Percentiles rank a stretch among this genome's conserved stretches.
Conservation (phyloP, 208 protist species). For the Leishmania aethiopica region DNA sequence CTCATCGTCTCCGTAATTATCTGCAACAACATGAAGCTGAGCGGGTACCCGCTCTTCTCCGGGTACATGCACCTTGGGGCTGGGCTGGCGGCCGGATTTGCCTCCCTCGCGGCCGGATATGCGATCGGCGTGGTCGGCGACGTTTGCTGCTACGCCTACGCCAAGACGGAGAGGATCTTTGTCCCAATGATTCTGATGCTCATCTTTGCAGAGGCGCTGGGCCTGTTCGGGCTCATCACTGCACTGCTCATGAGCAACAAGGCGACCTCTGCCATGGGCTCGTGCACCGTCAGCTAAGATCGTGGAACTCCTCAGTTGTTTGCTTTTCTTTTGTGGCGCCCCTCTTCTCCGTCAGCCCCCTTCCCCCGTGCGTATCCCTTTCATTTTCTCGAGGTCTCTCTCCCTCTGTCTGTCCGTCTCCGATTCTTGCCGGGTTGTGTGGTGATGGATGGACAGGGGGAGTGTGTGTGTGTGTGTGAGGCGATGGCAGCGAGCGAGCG, state of each 20-base stretch:
- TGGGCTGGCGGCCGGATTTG: slow-evolving; percentile 95
- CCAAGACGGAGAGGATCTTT: slow-evolving; percentile 97
- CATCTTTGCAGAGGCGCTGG: slow-evolving; percentile 99
- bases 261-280: slow-evolving; percentile 50
- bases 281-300: slow-evolving; percentile 33
- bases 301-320: no score
- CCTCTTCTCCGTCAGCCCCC: background rate
- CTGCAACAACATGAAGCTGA: slow-evolving; percentile 84
- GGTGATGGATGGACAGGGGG: background rate
- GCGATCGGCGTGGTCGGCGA: slow-evolving; percentile 99
- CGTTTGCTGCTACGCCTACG: slow-evolving; percentile 92
- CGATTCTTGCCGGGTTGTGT: background rate
- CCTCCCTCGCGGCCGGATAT: slow-evolving; percentile 96
- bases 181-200: slow-evolving; percentile 99
- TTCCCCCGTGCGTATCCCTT: background rate
- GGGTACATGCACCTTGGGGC: slow-evolving; percentile 97
- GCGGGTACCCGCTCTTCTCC: slow-evolving; percentile 68
- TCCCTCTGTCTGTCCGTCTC: background rate
- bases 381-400: background rate
- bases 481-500: background rate
- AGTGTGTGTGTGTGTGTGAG: background rate
- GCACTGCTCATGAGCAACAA: slow-evolving; percentile 93
- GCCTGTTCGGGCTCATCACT: slow-evolving; percentile 98
- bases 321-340: background rate
- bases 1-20: slow-evolving; percentile 90